Conservation (phyloP, 495 filamentous ascomycete genomes). For the Penicillium taxi region DNA sequence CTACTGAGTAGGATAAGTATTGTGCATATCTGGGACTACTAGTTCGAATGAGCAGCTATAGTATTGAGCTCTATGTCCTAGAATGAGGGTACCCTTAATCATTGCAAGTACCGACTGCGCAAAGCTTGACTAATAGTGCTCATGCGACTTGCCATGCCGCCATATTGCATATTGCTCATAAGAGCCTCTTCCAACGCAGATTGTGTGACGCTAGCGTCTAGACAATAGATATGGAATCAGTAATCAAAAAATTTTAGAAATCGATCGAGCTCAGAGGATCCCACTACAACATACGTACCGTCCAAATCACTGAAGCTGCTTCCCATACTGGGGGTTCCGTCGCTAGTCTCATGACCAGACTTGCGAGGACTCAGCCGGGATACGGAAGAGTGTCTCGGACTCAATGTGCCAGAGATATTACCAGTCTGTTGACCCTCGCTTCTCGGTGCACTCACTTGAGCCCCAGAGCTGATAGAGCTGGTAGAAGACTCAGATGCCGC, state of each 20-base stretch:
- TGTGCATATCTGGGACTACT: no score
- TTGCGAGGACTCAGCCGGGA: conserved; percentile 49
- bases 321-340: conserved; percentile 91
- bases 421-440: conserved; percentile 14
- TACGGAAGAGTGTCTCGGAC: conserved; percentile 51
- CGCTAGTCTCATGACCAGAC: conserved; percentile 61
- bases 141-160: conserved; percentile 78
- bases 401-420: conserved; percentile 23
- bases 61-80: no score
- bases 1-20: no score
- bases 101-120: conserved; percentile 41
- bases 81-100: no score
- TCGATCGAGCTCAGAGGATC: no score
- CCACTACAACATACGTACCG: conserved; percentile 61
- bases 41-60: no score
- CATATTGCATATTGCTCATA: conserved; percentile 81
- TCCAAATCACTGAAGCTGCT: conserved; percentile 97
- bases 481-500: conserved; percentile 53
- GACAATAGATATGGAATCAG: neutral
- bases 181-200: conserved; percentile 91
- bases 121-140: conserved; percentile 70
- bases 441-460: conserved; percentile 16
- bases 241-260: conserved; percentile 4
- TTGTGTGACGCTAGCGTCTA: conserved; percentile 90
- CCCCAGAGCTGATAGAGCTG: conserved; percentile 48